Evolutionary conservation across 2,329 filamentous ascomycete genomes (phyloP).

Genomic region (Exophiala oligosperma): DNA sequence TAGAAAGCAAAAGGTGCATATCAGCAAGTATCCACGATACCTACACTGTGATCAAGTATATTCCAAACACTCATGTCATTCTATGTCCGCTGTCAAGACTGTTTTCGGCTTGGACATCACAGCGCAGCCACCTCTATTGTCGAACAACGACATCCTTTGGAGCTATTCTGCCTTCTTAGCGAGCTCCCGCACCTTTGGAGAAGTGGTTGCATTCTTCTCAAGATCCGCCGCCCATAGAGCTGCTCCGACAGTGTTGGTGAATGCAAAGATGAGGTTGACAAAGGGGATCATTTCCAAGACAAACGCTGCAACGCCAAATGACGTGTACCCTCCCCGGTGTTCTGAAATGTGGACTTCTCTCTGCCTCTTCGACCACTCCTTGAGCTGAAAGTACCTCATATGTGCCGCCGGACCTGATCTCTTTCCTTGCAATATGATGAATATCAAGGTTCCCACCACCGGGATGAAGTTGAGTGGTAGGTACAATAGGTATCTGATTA

Average conservation of each 20-base stretch:
- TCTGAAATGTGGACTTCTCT: slow-evolving; percentile 68
- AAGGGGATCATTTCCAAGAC: slow-evolving; percentile 83
- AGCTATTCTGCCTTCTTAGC: slow-evolving; percentile 34
- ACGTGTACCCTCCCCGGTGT: slow-evolving; percentile 75
- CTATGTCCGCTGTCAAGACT: too few species aligned
- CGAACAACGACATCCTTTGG: background rate
- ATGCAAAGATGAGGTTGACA: slow-evolving; percentile 78
- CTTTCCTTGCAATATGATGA: slow-evolving; percentile 72
- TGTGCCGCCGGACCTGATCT: slow-evolving; percentile 56
- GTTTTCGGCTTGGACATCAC: too few species aligned
- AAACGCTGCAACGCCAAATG: slow-evolving; percentile 78
- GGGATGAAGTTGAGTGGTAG: slow-evolving; percentile 92
- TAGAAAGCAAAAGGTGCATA: too few species aligned
- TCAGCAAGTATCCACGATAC: too few species aligned
- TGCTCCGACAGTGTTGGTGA: slow-evolving; percentile 89
- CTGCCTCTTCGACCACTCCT: slow-evolving; percentile 70
- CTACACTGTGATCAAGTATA: too few species aligned
- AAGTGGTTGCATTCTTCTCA: slow-evolving; percentile 50
- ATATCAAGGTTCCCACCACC: slow-evolving; percentile 78
- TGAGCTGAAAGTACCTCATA: slow-evolving; percentile 83
- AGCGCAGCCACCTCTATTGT: too few species aligned
- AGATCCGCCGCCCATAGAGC: slow-evolving; percentile 93
- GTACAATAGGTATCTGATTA: slow-evolving; percentile 80
- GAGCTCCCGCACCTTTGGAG: slow-evolving; percentile 33
- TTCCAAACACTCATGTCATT: too few species aligned